These are phyloP conservation scores for Acacia concinna DNA, from an alignment of 331 rosid species.

Conservation along the genomic window DNA sequence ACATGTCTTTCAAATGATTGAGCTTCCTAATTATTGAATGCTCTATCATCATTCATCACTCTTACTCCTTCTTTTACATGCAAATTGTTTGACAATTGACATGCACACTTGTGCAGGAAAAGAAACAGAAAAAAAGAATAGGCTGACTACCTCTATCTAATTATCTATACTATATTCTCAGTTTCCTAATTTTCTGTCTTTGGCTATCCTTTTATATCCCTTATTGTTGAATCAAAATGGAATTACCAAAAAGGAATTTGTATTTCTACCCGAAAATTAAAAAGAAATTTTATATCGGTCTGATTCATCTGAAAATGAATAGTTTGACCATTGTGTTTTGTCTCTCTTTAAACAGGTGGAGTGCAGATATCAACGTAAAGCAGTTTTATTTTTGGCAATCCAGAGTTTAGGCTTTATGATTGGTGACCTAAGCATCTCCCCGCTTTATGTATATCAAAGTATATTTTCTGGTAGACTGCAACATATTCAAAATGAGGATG, in stretches of 20 bases:
- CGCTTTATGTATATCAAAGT: constrained; percentile 74
- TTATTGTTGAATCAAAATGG: neutral
- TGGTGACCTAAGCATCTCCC: constrained; percentile 76
- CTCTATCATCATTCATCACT: neutral
- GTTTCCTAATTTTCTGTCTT: constrained; percentile 8
- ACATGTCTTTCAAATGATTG: neutral
- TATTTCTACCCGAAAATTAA: neutral
- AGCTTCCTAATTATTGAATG: neutral
- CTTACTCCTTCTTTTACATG: neutral
- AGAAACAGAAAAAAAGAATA: neutral
- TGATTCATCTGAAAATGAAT: neutral
- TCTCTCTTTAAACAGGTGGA: constrained; percentile 50
- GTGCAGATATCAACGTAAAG: constrained; percentile 37
- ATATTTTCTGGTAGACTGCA: constrained; percentile 65
- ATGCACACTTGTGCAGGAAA: neutral
- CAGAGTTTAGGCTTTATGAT: constrained; percentile 82
- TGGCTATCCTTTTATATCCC: constrained; percentile 19
- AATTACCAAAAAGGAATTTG: neutral
- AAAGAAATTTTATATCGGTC: neutral
- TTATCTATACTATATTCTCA: neutral
- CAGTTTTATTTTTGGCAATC: constrained; percentile 56
- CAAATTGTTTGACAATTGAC: constrained; percentile 1
- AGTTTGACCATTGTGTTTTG: neutral
- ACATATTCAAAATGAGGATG: constrained; percentile 62
- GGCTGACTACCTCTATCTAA: neutral